Percentiles rank a stretch among this genome's conserved stretches.
Conservation (phyloP, 495 filamentous ascomycete species). For the Podospora appendiculata region DNA sequence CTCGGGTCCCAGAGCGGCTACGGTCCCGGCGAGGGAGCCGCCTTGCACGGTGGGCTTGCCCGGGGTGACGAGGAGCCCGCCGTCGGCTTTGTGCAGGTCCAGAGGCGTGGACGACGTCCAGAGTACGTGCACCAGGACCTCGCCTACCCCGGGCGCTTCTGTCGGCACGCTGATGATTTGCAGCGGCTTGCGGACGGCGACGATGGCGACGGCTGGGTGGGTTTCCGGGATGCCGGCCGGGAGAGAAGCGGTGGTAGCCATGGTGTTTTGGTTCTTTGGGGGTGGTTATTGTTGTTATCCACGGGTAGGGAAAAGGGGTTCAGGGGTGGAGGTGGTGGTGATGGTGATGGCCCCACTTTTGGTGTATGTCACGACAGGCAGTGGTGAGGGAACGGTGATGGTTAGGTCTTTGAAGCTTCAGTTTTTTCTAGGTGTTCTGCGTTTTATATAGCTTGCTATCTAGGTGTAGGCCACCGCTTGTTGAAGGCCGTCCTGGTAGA, state of each 20-base stretch:
- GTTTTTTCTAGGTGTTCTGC: too few relatives aligned
- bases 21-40: constrained; percentile 32
- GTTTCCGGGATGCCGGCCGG: constrained; percentile 16
- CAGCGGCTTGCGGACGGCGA: constrained; percentile 25
- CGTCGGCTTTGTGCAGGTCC: constrained; percentile 47
- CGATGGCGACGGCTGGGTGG: constrained; percentile 34
- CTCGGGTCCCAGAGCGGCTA: constrained; percentile 33
- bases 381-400: too few relatives aligned
- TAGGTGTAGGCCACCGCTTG: too few relatives aligned
- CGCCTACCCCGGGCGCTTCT: constrained; percentile 24
- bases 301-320: too few relatives aligned
- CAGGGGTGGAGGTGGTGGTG: too few relatives aligned
- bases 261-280: not conserved
- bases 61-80: constrained; percentile 35
- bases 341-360: too few relatives aligned
- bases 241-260: constrained; percentile 3
- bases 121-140: constrained; percentile 33
- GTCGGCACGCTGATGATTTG: constrained; percentile 28
- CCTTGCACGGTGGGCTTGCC: constrained; percentile 30
- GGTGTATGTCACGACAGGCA: too few relatives aligned
- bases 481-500: too few relatives aligned
- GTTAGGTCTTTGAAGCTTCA: too few relatives aligned
- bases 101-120: constrained; percentile 48
- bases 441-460: too few relatives aligned
- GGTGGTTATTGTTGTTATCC: too few relatives aligned